Evolutionary conservation across 2,329 filamentous ascomycete genomes (phyloP).

Genomic region (Elsinoe australis): DNA sequence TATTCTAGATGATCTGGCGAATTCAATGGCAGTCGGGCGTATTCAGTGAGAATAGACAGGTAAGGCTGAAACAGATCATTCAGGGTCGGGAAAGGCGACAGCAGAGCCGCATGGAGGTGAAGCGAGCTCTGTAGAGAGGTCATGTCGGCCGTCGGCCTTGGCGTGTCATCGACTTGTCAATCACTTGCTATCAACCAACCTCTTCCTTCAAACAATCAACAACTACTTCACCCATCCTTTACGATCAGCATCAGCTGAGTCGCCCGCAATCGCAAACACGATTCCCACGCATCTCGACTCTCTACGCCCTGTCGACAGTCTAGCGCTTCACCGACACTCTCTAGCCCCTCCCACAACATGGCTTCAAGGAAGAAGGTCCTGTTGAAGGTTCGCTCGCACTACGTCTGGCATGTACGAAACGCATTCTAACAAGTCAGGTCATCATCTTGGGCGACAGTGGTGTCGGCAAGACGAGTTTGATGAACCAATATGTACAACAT

Average conservation of each 20-base stretch:
- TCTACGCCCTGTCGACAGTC: not conserved
- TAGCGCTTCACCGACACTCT: too few species aligned
- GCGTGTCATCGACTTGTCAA: not conserved
- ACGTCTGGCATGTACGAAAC: not conserved
- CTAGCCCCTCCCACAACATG: conserved; percentile 26
- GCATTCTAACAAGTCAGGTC: conserved; percentile 63
- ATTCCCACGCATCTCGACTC: not conserved
- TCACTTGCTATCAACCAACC: not conserved
- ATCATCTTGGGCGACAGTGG: conserved; percentile 98
- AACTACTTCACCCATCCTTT: too few species aligned
- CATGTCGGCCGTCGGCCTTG: too few species aligned
- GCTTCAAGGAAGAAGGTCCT: conserved; percentile 35
- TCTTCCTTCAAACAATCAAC: not conserved
- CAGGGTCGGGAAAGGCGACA: not conserved
- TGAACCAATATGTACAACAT: conserved; percentile 95
- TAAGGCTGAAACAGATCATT: conserved; percentile 12
- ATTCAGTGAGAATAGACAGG: too few species aligned
- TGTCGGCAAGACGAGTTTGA: conserved; percentile 98
- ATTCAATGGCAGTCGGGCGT: too few species aligned
- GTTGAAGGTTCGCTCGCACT: conserved; percentile 30
- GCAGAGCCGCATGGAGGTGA: conserved; percentile 7
- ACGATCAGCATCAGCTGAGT: too few species aligned
- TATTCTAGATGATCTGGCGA: too few species aligned
- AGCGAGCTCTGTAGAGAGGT: too few species aligned
- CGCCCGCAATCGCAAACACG: not conserved